phyloP scores from a whole-genome alignment of 2,329 filamentous ascomycete species.

The Hypoxylon rubiginosum region DNA sequence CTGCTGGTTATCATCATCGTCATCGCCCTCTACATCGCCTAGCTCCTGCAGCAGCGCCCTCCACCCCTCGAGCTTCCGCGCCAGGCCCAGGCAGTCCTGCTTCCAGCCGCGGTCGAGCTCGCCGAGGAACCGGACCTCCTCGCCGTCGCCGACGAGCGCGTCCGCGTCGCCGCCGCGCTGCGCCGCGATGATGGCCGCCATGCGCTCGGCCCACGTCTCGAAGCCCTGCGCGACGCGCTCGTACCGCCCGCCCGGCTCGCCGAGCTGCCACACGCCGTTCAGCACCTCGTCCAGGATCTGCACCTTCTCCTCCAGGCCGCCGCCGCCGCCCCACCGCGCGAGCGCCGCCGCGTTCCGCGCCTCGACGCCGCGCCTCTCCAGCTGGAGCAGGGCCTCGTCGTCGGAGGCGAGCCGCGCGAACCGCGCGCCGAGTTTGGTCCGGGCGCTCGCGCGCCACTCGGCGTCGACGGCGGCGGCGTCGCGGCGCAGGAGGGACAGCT shows the following conservation, averaged over 20 bases:
- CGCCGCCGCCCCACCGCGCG: constrained; percentile 60
- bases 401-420: constrained; percentile 58
- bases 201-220: constrained; percentile 68
- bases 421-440: constrained; percentile 59
- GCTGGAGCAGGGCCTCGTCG: constrained; percentile 53
- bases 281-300: constrained; percentile 70
- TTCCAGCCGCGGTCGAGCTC: constrained; percentile 71
- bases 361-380: constrained; percentile 62
- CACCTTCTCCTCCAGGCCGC: constrained; percentile 66
- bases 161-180: constrained; percentile 56
- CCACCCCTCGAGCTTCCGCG: constrained; percentile 69
- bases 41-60: constrained; percentile 62
- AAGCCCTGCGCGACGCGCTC: constrained; percentile 68
- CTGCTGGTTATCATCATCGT: too few species aligned
- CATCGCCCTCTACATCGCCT: constrained; percentile 44
- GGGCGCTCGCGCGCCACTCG: constrained; percentile 71
- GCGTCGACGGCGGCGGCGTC: constrained; percentile 60
- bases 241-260: constrained; percentile 69
- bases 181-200: constrained; percentile 62
- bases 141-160: constrained; percentile 52
- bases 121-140: constrained; percentile 64
- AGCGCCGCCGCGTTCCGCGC: constrained; percentile 66
- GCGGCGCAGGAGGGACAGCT: constrained; percentile 74
- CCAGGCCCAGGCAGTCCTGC: constrained; percentile 67
- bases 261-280: constrained; percentile 69